Conservation (phyloP, 2,329 filamentous ascomycete species). For the Didymella keratinophila region DNA sequence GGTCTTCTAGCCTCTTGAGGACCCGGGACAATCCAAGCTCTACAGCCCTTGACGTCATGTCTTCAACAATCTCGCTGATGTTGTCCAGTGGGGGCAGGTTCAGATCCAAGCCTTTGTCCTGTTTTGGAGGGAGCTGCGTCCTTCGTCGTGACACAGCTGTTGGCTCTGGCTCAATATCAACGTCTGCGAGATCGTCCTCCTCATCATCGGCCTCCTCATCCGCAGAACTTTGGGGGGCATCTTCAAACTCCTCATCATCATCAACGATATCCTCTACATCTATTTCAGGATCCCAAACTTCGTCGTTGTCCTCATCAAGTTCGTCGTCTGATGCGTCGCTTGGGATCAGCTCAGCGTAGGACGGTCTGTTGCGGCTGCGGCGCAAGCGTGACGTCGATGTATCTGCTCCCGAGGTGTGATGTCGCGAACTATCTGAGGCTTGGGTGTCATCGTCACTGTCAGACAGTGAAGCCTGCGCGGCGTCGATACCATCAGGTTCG, state of each 20-base stretch:
- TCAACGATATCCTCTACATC: conserved; percentile 4
- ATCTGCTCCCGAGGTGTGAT: background rate
- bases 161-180: background rate
- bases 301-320: conserved; percentile 8
- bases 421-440: background rate
- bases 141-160: background rate
- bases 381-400: conserved; percentile 14
- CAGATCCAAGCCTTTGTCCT: conserved; percentile 39
- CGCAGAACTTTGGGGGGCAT: background rate
- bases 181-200: background rate
- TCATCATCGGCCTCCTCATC: background rate
- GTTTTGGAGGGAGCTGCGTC: background rate
- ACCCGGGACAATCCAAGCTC: conserved; percentile 46
- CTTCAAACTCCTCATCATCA: conserved; percentile 13
- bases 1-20: conserved; percentile 44
- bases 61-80: conserved; percentile 59
- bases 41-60: conserved; percentile 55
- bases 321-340: conserved; percentile 16
- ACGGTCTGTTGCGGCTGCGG: conserved; percentile 21
- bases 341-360: conserved; percentile 21
- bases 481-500: background rate
- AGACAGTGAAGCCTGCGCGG: background rate
- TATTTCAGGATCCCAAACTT: conserved; percentile 4
- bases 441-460: background rate
- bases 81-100: conserved; percentile 57